Conservation (phyloP, 2,329 filamentous ascomycete genomes). For the Ophiostoma populinum region DNA sequence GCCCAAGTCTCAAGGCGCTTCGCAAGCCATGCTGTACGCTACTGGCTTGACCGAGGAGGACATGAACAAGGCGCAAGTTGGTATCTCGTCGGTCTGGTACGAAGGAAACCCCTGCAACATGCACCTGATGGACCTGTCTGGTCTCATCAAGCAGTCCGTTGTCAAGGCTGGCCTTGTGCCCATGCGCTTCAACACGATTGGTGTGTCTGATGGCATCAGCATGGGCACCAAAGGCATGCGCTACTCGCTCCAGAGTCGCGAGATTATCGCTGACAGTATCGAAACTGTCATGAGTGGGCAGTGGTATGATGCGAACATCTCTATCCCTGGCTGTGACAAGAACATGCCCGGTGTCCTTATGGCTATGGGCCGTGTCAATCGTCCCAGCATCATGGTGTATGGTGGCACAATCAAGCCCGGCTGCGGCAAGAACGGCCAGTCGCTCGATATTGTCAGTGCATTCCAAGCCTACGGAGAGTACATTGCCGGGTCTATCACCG, state of each 20-base stretch:
- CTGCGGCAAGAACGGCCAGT: constrained; percentile 56
- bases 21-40: constrained; percentile 96
- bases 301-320: constrained; percentile 97
- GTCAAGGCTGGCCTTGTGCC: constrained; percentile 62
- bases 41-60: constrained; percentile 74
- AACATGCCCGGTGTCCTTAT: constrained; percentile 94
- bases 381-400: constrained; percentile 94
- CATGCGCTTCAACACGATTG: constrained; percentile 98
- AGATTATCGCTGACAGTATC: constrained; percentile 94
- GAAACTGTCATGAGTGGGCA: constrained; percentile 98
- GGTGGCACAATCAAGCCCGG: constrained; percentile 88
- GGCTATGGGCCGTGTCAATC: constrained; percentile 87
- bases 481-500: constrained; percentile 76
- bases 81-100: constrained; percentile 97
- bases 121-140: constrained; percentile 84
- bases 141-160: constrained; percentile 47
- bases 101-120: constrained; percentile 98
- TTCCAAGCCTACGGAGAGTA: constrained; percentile 98
- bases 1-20: constrained; percentile 94
- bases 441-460: constrained; percentile 88
- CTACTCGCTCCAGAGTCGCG: constrained; percentile 75
- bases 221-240: constrained; percentile 95
- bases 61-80: constrained; percentile 93
- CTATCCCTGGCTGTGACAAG: constrained; percentile 95
- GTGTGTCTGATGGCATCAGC: constrained; percentile 91